phyloP scores from a whole-genome alignment of 345 rosid genomes.

The Excoecaria agallocha region DNA sequence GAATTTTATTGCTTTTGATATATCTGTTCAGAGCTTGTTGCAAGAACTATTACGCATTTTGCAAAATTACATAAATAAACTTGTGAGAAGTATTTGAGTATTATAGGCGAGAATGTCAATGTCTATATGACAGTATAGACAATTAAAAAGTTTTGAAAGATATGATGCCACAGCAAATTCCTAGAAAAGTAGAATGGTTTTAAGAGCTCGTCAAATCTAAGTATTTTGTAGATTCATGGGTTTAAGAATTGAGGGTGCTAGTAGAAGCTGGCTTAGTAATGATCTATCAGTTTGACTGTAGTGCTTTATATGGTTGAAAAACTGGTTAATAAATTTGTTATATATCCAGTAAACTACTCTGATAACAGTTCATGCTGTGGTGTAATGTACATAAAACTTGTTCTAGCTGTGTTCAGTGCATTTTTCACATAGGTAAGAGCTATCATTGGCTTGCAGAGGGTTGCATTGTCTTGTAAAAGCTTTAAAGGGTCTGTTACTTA shows the following conservation, averaged over 20 bases:
- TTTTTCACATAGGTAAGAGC: neutral
- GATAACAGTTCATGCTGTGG: neutral
- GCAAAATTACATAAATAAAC: neutral
- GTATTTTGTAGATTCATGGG: neutral
- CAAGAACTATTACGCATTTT: neutral
- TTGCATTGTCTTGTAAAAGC: neutral
- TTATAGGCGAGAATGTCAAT: neutral
- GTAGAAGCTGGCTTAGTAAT: neutral
- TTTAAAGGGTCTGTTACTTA: neutral
- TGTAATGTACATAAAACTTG: neutral
- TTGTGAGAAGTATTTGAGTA: neutral
- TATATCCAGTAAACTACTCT: neutral
- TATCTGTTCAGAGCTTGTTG: neutral
- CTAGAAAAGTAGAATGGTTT: neutral
- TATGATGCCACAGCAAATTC: neutral
- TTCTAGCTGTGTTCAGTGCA: neutral
- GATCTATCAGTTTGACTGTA: neutral
- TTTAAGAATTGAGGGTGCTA: neutral
- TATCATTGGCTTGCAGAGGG: neutral
- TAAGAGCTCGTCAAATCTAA: neutral
- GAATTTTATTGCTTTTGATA: conserved; percentile 3
- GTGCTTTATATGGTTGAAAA: neutral
- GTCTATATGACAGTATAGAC: neutral
- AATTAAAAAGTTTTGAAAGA: neutral
- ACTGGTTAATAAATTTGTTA: neutral